These are phyloP conservation scores for Bauhinia variegata DNA, from an alignment of 306 rosid genomes.

Conservation along the genomic window DNA sequence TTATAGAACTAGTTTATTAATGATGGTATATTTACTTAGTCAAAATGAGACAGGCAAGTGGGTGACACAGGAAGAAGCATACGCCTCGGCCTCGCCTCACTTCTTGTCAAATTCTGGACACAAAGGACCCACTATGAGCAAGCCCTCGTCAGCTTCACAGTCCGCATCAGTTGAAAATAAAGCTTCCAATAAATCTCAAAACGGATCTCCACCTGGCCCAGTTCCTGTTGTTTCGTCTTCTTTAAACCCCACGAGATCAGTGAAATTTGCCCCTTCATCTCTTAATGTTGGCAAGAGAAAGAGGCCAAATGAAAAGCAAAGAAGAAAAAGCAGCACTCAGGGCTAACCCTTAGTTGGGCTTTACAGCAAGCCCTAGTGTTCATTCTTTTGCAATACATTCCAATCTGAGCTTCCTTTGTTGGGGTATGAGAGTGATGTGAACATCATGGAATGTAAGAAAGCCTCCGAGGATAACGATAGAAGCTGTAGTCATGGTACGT, in stretches of 20 bases:
- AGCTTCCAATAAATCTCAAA: slow-evolving; percentile 43
- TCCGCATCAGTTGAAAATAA: slow-evolving; percentile 51
- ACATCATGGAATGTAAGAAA: no score
- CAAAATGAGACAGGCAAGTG: slow-evolving; percentile 76
- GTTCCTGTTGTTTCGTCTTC: slow-evolving; percentile 63
- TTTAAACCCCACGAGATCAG: slow-evolving; percentile 67
- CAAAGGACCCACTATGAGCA: slow-evolving; percentile 51
- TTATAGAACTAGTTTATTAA: slow-evolving; percentile 12
- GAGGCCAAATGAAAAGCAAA: slow-evolving; percentile 62
- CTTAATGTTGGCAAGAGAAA: slow-evolving; percentile 90
- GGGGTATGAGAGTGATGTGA: no score
- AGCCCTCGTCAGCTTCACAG: slow-evolving; percentile 45
- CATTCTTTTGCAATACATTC: slow-evolving; percentile 26
- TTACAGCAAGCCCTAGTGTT: slow-evolving; percentile 59
- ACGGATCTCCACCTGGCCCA: slow-evolving; percentile 64
- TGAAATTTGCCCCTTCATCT: slow-evolving; percentile 75
- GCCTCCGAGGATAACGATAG: no score
- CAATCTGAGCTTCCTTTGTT: slow-evolving; percentile 7
- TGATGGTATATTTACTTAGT: slow-evolving; percentile 38
- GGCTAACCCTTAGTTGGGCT: slow-evolving; percentile 93
- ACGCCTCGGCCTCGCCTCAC: slow-evolving; percentile 73
- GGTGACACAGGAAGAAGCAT: slow-evolving; percentile 95
- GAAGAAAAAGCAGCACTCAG: slow-evolving; percentile 93
- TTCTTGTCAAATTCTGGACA: slow-evolving; percentile 52
- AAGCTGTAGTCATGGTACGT: no score